phyloP scores from a whole-genome alignment of 2,329 filamentous ascomycete species.

The Chrysosphaeria jannelii region DNA sequence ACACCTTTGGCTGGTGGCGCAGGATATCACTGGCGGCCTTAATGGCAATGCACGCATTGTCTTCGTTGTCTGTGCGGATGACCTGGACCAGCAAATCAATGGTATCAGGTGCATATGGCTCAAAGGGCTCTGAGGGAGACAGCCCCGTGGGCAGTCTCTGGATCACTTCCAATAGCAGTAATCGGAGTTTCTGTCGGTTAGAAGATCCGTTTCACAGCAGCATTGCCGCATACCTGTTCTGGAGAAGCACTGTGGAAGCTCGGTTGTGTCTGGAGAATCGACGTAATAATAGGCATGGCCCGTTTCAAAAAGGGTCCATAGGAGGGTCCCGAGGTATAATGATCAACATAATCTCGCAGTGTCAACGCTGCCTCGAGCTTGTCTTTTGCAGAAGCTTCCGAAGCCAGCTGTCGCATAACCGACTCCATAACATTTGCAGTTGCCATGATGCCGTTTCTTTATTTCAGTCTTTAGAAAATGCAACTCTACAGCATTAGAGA shows the following conservation, averaged over 20 bases:
- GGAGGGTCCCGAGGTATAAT: constrained; percentile 43
- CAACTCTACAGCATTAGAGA: too few species aligned
- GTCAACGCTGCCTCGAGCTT: constrained; percentile 62
- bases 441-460: constrained; percentile 27
- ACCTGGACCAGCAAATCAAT: constrained; percentile 74
- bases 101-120: constrained; percentile 64
- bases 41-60: constrained; percentile 93
- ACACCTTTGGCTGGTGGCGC: constrained; percentile 64
- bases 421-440: constrained; percentile 29
- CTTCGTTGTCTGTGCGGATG: constrained; percentile 81
- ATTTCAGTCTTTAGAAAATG: too few species aligned
- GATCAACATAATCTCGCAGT: constrained; percentile 72
- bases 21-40: constrained; percentile 96
- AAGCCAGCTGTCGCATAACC: constrained; percentile 22
- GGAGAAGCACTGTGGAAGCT: constrained; percentile 74
- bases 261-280: constrained; percentile 55
- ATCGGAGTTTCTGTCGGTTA: constrained; percentile 42
- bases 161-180: constrained; percentile 79
- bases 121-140: constrained; percentile 50
- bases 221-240: constrained; percentile 44
- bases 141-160: constrained; percentile 37
- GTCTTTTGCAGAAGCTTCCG: constrained; percentile 33
- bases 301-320: constrained; percentile 63
- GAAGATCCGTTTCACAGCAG: not conserved
- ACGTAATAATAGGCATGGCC: constrained; percentile 70